These are phyloP conservation scores for Brassica rapa DNA, from an alignment of 345 rosid genomes.

Conservation along the genomic window DNA sequence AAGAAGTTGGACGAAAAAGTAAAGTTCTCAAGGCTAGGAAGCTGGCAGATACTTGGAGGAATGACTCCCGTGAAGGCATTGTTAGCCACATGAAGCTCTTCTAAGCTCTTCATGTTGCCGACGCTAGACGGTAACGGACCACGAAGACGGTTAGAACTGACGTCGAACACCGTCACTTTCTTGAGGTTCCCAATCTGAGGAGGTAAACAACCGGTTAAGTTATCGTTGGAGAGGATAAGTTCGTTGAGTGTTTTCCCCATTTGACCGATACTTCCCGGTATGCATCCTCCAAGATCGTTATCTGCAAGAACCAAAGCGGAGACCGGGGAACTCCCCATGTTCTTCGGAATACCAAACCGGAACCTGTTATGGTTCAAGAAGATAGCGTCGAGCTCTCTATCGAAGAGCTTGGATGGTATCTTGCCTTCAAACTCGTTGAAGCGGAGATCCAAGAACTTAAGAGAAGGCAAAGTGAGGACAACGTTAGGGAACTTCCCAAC, in stretches of 20 bases:
- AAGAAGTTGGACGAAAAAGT: slow-evolving; percentile 68
- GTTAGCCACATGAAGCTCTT: slow-evolving; percentile 67
- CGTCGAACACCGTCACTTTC: slow-evolving; percentile 63
- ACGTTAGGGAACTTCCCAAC: slow-evolving; percentile 67
- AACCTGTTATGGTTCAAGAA: slow-evolving; percentile 68
- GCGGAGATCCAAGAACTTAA: slow-evolving; percentile 69
- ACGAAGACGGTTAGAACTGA: slow-evolving; percentile 56
- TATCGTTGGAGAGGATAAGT: slow-evolving; percentile 67
- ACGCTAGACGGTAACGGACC: slow-evolving; percentile 56
- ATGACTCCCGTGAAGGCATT: slow-evolving; percentile 63
- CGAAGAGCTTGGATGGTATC: slow-evolving; percentile 61
- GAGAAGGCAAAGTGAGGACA: slow-evolving; percentile 57
- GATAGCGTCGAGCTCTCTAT: slow-evolving; percentile 62
- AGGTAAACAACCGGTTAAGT: slow-evolving; percentile 76
- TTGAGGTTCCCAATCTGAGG: slow-evolving; percentile 62
- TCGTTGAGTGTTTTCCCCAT: slow-evolving; percentile 73
- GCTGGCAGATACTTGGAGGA: slow-evolving; percentile 56
- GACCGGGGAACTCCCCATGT: slow-evolving; percentile 75
- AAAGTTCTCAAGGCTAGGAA: slow-evolving; percentile 59
- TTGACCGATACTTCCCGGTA: slow-evolving; percentile 63
- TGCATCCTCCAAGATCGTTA: slow-evolving; percentile 75
- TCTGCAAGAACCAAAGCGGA: slow-evolving; percentile 70
- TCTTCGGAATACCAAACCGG: slow-evolving; percentile 58
- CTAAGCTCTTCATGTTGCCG: slow-evolving; percentile 66
- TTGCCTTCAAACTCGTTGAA: slow-evolving; percentile 78